These are phyloP conservation scores for Westerdykella aurantiaca DNA, from an alignment of 2,329 filamentous ascomycete genomes.

Conservation along the genomic window DNA sequence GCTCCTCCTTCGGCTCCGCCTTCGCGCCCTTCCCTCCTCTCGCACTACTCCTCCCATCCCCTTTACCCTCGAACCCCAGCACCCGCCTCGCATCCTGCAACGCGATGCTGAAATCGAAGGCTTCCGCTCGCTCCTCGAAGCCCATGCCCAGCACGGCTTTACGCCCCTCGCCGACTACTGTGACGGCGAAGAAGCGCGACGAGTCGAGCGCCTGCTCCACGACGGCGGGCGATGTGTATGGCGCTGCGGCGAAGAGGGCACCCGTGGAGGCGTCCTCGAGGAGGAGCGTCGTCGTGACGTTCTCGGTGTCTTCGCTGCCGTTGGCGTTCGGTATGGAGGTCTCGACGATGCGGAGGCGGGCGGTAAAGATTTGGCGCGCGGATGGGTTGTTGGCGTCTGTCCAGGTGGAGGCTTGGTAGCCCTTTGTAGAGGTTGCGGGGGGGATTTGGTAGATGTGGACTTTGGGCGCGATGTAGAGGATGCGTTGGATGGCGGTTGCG, in stretches of 20 bases:
- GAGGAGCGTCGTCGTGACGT: conserved; percentile 67
- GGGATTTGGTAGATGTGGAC: conserved; percentile 88
- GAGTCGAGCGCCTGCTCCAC: conserved; percentile 77
- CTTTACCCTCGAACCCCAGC: conserved; percentile 52
- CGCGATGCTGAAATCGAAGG: conserved; percentile 78
- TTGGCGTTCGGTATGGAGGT: conserved; percentile 51
- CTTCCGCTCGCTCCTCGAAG: conserved; percentile 79
- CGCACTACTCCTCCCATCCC: conserved; percentile 31
- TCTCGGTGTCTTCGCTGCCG: conserved; percentile 40
- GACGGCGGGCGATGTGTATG: conserved; percentile 60
- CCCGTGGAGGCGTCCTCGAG: conserved; percentile 70
- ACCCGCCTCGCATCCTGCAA: conserved; percentile 72
- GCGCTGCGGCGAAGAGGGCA: conserved; percentile 76
- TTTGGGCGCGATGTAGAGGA: conserved; percentile 68
- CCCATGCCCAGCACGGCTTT: conserved; percentile 79
- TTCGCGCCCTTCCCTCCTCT: conserved; percentile 18
- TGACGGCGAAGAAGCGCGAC: conserved; percentile 76
- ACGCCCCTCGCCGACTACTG: conserved; percentile 69
- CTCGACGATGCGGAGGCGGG: conserved; percentile 71
- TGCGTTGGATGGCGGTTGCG: conserved; percentile 72
- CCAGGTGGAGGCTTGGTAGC: conserved; percentile 73
- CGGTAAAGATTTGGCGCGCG: conserved; percentile 75
- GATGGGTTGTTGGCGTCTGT: conserved; percentile 55
- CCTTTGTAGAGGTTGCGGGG: conserved; percentile 68
- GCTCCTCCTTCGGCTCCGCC: conserved; percentile 40